Evolutionary conservation across 345 rosid species (phyloP).

Genomic region (Citrus hindsii): DNA sequence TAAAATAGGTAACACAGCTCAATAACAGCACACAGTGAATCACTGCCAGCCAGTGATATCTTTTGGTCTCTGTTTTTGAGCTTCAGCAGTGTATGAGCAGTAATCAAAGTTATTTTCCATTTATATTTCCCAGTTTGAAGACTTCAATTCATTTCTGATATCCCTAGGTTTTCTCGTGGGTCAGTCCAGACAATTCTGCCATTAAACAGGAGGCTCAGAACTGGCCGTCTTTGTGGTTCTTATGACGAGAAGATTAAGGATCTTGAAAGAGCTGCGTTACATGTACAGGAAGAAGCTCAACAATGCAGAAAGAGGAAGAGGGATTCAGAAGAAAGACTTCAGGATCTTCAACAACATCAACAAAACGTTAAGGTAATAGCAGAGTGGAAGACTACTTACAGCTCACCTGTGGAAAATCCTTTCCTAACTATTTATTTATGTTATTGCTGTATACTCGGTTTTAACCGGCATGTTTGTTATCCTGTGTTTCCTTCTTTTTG

Average conservation of each 20-base stretch:
- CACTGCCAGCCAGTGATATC: not conserved
- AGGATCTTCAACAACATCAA: constrained; percentile 39
- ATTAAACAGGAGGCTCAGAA: constrained; percentile 38
- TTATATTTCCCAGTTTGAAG: not conserved
- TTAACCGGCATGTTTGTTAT: not conserved
- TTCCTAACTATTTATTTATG: not conserved
- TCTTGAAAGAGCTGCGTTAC: constrained; percentile 44
- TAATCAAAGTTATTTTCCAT: not conserved
- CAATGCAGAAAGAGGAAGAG: constrained; percentile 53
- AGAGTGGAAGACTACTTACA: not conserved
- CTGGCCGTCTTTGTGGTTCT: constrained; percentile 78
- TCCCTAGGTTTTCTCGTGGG: constrained; percentile 78
- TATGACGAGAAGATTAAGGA: constrained; percentile 72
- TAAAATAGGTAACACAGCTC: not conserved
- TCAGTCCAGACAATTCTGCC: constrained; percentile 90
- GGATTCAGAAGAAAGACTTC: constrained; percentile 43
- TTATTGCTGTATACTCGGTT: not conserved
- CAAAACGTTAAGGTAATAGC: constrained; percentile 53
- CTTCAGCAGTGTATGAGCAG: not conserved
- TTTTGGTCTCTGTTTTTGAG: not conserved
- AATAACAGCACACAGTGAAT: not conserved
- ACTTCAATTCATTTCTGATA: not conserved
- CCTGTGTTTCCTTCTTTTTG: constrained; percentile 13
- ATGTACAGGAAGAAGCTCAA: constrained; percentile 37
- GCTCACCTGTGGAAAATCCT: not conserved